A percentile compares a stretch with the other conserved stretches of the same genome.
Conservation (phyloP, 78 protist species). For the Cyanophora paradoxa region DNA sequence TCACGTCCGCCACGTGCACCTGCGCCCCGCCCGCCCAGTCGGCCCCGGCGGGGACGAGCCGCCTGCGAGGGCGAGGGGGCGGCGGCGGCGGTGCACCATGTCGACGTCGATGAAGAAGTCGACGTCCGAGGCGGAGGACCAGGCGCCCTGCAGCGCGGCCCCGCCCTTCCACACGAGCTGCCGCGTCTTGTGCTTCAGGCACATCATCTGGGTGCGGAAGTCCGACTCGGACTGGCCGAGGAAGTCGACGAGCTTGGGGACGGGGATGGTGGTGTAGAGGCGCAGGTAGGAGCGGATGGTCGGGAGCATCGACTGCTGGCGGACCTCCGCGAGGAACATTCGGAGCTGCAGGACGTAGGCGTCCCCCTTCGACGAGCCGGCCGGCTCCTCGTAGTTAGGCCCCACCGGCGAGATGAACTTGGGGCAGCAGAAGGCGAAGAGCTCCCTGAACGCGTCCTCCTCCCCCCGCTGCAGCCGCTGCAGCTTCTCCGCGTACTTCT, state of each 20-base stretch:
- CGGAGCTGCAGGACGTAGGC: slow-evolving; percentile 22
- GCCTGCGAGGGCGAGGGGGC: not conserved
- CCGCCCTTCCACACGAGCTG: slow-evolving; percentile 38
- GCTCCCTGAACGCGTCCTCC: slow-evolving; percentile 49
- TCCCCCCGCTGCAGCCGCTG: slow-evolving; percentile 54
- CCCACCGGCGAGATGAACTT: slow-evolving; percentile 63
- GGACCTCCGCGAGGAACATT: slow-evolving; percentile 25
- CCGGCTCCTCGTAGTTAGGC: slow-evolving; percentile 25
- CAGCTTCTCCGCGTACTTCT: slow-evolving; percentile 66
- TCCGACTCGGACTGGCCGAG: slow-evolving; percentile 41
- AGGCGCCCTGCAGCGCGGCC: slow-evolving; percentile 18
- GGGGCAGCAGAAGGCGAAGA: slow-evolving; percentile 62
- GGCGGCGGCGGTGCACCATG: not conserved
- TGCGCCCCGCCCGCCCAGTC: not conserved
- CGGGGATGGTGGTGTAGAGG: slow-evolving; percentile 69
- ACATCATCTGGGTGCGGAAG: slow-evolving; percentile 38
- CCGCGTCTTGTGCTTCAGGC: slow-evolving; percentile 69
- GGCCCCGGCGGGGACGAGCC: not conserved
- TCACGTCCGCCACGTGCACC: slow-evolving; percentile 23
- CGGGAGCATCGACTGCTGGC: slow-evolving; percentile 49
- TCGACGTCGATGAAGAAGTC: slow-evolving; percentile 21
- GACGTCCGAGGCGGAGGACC: slow-evolving; percentile 33
- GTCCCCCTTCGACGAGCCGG: not conserved
- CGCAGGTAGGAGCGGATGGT: slow-evolving; percentile 67
- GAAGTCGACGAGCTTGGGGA: slow-evolving; percentile 46